A percentile compares a stretch with the other conserved stretches of the same genome.
These are phyloP conservation scores for Pseudocercospora eumusae DNA, from an alignment of 2,329 filamentous ascomycete species.

Conservation along the genomic window DNA sequence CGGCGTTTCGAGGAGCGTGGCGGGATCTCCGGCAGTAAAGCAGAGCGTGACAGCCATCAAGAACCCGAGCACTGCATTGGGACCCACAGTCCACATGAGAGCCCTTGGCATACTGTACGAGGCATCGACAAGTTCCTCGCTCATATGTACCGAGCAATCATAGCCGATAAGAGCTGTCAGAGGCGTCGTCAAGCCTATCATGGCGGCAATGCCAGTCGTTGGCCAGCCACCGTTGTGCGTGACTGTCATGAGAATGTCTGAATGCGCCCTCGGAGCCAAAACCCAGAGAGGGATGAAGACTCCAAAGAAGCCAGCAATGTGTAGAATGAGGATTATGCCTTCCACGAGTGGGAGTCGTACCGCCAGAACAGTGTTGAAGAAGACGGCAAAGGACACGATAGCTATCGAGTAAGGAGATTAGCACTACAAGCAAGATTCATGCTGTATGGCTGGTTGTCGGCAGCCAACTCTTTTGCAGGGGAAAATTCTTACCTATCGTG, in stretches of 20 bases:
- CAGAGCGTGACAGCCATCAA: slow-evolving; percentile 35
- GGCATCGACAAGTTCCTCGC: slow-evolving; percentile 31
- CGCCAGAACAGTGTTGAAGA: slow-evolving; percentile 37
- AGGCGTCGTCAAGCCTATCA: slow-evolving; percentile 46
- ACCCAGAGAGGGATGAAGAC: slow-evolving; percentile 35
- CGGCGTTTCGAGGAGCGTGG: slow-evolving; percentile 31
- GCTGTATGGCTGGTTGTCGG: too few species aligned
- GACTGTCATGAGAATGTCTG: slow-evolving; percentile 27
- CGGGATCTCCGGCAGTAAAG: slow-evolving; percentile 34
- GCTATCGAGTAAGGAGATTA: slow-evolving; percentile 16
- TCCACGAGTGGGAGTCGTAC: slow-evolving; percentile 35
- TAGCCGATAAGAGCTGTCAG: slow-evolving; percentile 29
- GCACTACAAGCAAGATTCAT: too few species aligned
- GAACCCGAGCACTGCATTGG: slow-evolving; percentile 33
- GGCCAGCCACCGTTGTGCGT: slow-evolving; percentile 31
- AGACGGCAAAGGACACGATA: slow-evolving; percentile 27
- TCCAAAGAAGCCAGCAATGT: slow-evolving; percentile 42
- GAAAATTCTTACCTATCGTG: slow-evolving; percentile 13
- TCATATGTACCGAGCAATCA: slow-evolving; percentile 34
- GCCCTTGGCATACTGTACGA: slow-evolving; percentile 26
- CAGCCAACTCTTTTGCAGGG: too few species aligned
- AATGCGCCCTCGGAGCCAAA: slow-evolving; percentile 27
- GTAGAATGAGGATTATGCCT: slow-evolving; percentile 33
- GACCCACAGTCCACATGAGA: slow-evolving; percentile 28
- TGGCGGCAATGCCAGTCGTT: slow-evolving; percentile 41